A percentile compares a stretch with the other conserved stretches of the same genome.
Conservation (phyloP, 169 alveolate species). For the Cryptosporidium xiaoi region DNA sequence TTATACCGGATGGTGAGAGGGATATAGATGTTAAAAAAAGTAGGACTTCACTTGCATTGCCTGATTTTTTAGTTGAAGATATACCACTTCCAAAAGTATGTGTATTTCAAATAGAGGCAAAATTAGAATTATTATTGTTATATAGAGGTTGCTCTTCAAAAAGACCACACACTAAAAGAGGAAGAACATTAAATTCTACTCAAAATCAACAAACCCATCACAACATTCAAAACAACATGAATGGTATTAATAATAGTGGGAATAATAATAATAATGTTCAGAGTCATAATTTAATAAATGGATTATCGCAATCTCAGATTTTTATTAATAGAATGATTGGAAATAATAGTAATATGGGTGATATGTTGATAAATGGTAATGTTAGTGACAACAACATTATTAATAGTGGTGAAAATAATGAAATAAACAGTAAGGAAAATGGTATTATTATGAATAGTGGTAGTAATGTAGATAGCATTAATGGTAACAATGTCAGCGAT, state of each 20-base stretch:
- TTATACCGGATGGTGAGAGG: conserved; percentile 75
- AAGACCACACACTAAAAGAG: conserved; percentile 74
- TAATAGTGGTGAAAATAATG: neutral
- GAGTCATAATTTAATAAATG: conserved; percentile 9
- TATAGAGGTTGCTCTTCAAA: conserved; percentile 74
- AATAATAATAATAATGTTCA: neutral
- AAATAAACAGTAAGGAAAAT: neutral
- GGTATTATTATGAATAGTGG: neutral
- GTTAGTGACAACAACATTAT: neutral
- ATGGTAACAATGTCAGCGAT: neutral
- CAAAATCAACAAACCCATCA: neutral
- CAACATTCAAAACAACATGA: neutral
- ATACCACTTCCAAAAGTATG: conserved; percentile 72
- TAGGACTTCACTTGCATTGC: conserved; percentile 70
- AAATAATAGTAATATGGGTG: conserved; percentile 10
- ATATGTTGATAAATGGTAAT: neutral
- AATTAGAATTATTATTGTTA: conserved; percentile 57
- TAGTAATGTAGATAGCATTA: neutral
- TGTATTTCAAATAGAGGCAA: conserved; percentile 71
- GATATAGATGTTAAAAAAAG: conserved; percentile 74
- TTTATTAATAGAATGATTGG: conserved; percentile 21
- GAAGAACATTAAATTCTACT: conserved; percentile 15
- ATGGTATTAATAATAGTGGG: neutral
- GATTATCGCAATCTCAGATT: conserved; percentile 22
- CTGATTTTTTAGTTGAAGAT: conserved; percentile 68